Evolutionary conservation across 2,329 filamentous ascomycete species (phyloP).

Genomic region (Chrysoporthe puriensis): DNA sequence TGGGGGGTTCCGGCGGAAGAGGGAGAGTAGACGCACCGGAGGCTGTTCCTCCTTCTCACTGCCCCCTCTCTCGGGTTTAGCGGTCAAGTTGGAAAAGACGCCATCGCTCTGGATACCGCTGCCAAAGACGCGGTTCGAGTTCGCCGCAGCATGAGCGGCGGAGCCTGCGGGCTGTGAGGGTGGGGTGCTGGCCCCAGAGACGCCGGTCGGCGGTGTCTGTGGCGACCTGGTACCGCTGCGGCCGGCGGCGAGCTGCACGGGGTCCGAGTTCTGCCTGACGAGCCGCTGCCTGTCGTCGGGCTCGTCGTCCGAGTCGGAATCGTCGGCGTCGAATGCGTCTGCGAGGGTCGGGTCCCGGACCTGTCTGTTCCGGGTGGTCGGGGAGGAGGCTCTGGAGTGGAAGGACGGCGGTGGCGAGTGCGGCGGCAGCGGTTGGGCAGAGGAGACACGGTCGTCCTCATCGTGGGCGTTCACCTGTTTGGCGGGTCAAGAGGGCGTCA

Average conservation of each 20-base stretch:
- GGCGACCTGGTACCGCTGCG: not conserved
- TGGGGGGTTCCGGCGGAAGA: not conserved
- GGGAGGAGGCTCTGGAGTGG: slow-evolving; percentile 79
- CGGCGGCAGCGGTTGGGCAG: slow-evolving; percentile 48
- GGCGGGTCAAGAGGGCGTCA: slow-evolving; percentile 12
- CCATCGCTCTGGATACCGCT: slow-evolving; percentile 84
- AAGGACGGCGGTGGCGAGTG: slow-evolving; percentile 81
- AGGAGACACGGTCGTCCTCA: slow-evolving; percentile 51
- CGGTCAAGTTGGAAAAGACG: slow-evolving; percentile 93
- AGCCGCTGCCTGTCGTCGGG: slow-evolving; percentile 83
- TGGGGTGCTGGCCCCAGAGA: slow-evolving; percentile 32
- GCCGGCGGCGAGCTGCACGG: slow-evolving; percentile 25
- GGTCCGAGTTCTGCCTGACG: slow-evolving; percentile 63
- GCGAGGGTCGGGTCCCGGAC: slow-evolving; percentile 74
- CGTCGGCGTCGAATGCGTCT: slow-evolving; percentile 80
- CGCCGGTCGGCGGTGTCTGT: not conserved
- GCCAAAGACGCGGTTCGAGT: slow-evolving; percentile 57
- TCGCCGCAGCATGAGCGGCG: slow-evolving; percentile 14
- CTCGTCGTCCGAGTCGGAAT: slow-evolving; percentile 48
- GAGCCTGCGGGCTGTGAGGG: slow-evolving; percentile 16
- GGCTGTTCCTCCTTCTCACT: slow-evolving; percentile 86
- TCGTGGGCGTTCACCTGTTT: slow-evolving; percentile 62
- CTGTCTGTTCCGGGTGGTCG: slow-evolving; percentile 47
- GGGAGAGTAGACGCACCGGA: slow-evolving; percentile 68
- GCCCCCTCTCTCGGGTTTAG: slow-evolving; percentile 78